Base-by-base conservation (phyloP, 2,329 filamentous ascomycete genomes). In the Xylaria sp. region DNA sequence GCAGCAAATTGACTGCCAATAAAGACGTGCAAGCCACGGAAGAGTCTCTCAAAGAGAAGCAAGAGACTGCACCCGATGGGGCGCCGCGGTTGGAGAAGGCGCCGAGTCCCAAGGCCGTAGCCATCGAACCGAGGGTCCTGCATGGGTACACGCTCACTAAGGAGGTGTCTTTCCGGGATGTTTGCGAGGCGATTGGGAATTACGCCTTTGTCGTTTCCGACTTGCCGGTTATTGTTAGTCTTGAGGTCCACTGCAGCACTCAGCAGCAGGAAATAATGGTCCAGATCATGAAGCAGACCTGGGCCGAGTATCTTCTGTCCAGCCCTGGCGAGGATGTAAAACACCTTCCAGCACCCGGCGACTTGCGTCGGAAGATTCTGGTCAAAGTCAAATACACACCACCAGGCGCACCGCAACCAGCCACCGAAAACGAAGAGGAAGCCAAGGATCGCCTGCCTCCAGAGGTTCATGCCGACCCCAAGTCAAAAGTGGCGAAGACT, bases 91-190 rank as follows among this genome's bases (percentile, higher is more conserved):
- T 62, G 13, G 72, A 58, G 71, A 74, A 67, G 66, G 72, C 66
- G 62, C 74, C 51, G 62, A 80, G 65, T 69, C 73, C 76, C 20
- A 73, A 75, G 64, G 70, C 80, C 5, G 79, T 79, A 49, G 72
- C 80, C 3, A 75, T 85, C 15, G 94, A 97, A 78, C 94, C 94
- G 0, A 86, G 90, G 48, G 94, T 97, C 1, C 84, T 95, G 8
- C 94, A 97, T 79, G 94, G 93, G 0, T 94, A 97, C 79, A 98
- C 96, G 0, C 86, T 97, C 23, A 99, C 96, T 18, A 94, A 92
- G 74, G 92, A 96, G 69, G 89, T 97, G 48, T 87, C 92, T 0
- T 98, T 98, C 80, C 89, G 94, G 59, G 89, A 92, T 51, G 95
- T 98, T 1, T 97, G 94, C 81, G 84, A 87, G 65, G 90, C 93